Conservation (phyloP, 169 alveolate species). For the Babesia ovata region DNA sequence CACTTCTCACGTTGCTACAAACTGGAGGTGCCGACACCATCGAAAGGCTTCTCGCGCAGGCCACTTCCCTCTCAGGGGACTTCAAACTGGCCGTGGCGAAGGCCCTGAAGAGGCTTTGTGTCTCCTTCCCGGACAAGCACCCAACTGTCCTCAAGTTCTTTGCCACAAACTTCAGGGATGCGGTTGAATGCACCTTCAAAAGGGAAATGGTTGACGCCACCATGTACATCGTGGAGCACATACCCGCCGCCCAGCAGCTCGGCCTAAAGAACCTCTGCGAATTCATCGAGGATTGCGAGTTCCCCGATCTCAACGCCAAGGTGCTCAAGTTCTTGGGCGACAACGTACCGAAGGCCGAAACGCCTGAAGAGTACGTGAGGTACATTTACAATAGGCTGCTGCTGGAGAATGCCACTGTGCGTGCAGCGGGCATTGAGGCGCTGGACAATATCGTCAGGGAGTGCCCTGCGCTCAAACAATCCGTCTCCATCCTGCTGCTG, state of each 20-base stretch:
- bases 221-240: conserved; percentile 82
- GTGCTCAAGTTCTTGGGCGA: conserved; percentile 89
- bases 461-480: conserved; percentile 71
- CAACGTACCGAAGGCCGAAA: conserved; percentile 87
- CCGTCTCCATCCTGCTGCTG: conserved; percentile 70
- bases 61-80: conserved; percentile 78
- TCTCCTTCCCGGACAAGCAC: conserved; percentile 90
- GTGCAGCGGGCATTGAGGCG: conserved; percentile 97
- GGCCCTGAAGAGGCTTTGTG: conserved; percentile 90
- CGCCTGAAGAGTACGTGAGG: conserved; percentile 92
- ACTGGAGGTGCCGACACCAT: conserved; percentile 93
- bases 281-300: conserved; percentile 97
- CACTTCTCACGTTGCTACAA: conserved; percentile 93
- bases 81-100: conserved; percentile 89
- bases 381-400: conserved; percentile 95
- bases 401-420: conserved; percentile 92
- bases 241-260: conserved; percentile 82
- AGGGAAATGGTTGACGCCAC: conserved; percentile 91
- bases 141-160: conserved; percentile 87
- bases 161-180: conserved; percentile 90
- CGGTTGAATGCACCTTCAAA: conserved; percentile 87
- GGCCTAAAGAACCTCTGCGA: conserved; percentile 93
- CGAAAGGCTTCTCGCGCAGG: conserved; percentile 89
- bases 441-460: conserved; percentile 86
- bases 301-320: conserved; percentile 84